A percentile compares a stretch with the other conserved stretches of the same genome.
Conservation (phyloP, 2,329 filamentous ascomycete genomes). For the Alternaria rosae region DNA sequence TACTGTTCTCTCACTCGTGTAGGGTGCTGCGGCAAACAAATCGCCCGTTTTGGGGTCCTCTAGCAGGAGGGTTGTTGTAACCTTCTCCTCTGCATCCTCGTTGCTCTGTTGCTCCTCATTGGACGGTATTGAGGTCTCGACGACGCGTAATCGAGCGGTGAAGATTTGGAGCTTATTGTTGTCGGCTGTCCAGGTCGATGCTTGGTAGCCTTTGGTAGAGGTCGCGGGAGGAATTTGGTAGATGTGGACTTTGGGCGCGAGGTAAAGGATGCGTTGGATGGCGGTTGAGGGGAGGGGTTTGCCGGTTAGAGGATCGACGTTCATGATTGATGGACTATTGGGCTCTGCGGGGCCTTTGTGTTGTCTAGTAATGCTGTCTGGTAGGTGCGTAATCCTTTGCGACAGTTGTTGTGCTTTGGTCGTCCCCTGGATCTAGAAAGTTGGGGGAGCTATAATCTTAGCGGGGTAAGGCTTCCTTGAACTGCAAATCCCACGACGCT, state of each 20-base stretch:
- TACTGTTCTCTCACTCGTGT: constrained; percentile 69
- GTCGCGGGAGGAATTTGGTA: constrained; percentile 85
- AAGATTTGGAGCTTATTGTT: constrained; percentile 78
- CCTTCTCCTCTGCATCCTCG: constrained; percentile 58
- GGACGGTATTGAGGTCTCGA: constrained; percentile 72
- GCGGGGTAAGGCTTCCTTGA: constrained; percentile 3
- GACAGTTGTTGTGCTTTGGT: background rate
- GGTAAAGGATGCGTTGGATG: constrained; percentile 85
- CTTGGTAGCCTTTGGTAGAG: constrained; percentile 79
- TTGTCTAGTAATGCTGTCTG: background rate
- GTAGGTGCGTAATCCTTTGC: background rate
- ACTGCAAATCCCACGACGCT: background rate
- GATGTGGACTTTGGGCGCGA: constrained; percentile 77
- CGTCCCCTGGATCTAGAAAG: constrained; percentile 2
- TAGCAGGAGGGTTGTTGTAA: constrained; percentile 78
- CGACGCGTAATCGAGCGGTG: constrained; percentile 78
- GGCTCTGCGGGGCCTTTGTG: background rate
- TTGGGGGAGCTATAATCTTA: constrained; percentile 3
- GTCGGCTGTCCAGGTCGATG: constrained; percentile 76
- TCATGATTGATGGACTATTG: constrained; percentile 55
- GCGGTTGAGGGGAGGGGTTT: constrained; percentile 73
- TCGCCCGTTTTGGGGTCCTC: constrained; percentile 77
- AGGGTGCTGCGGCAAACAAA: constrained; percentile 85
- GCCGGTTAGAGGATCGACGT: constrained; percentile 75
- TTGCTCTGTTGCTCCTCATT: constrained; percentile 37